Evolutionary conservation across 2,329 filamentous ascomycete genomes (phyloP).

Genomic region (Cucurbitaria berberidis): DNA sequence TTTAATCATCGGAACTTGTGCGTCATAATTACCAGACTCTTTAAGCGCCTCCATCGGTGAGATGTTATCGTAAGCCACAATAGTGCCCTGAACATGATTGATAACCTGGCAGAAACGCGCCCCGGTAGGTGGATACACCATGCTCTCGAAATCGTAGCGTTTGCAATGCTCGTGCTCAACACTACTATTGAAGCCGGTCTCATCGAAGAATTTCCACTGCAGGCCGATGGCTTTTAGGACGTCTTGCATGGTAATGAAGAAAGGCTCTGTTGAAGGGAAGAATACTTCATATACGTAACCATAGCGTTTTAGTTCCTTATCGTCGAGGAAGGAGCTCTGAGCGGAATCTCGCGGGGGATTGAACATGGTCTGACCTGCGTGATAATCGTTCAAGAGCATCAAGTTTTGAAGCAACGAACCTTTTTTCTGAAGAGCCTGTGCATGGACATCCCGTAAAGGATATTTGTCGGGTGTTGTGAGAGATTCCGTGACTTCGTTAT

Average conservation of each 20-base stretch:
- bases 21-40: neutral
- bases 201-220: no score
- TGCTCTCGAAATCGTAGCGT: neutral
- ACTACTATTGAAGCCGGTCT: neutral
- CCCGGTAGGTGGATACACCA: no score
- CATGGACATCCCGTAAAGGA: no score
- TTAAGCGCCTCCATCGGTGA: neutral
- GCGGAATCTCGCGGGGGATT: neutral
- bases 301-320: neutral
- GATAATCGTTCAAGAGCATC: neutral
- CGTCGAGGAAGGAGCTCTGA: neutral
- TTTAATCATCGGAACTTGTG: neutral
- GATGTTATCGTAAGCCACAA: neutral
- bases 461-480: no score
- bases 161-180: neutral
- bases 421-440: no score
- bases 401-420: no score
- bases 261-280: neutral
- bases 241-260: no score
- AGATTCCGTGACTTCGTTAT: no score
- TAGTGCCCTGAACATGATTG: neutral
- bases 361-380: neutral
- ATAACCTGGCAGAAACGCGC: neutral
- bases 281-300: neutral
- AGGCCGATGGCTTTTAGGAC: neutral